Base-by-base conservation (phyloP, 495 filamentous ascomycete genomes). In the Aspergillus nanangensis region DNA sequence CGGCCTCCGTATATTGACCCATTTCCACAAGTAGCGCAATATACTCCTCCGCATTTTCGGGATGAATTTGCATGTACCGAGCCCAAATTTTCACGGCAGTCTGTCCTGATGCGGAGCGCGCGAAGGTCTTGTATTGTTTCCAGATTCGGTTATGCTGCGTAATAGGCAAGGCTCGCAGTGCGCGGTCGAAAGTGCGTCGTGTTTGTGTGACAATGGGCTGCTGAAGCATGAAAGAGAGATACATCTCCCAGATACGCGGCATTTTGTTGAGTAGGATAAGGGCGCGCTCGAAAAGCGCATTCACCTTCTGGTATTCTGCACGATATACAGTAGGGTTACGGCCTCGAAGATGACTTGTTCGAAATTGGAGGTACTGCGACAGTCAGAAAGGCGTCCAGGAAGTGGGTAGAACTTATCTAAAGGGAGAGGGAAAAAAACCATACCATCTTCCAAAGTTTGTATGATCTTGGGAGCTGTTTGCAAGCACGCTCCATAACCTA, bases 391-490 rank as follows among this genome's bases (percentile, higher is more conserved):
- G 25, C 31, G 42, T 24, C 22, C n/a, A 46, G 23, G 27, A 23
- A 13, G 18, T 39, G 27, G 13, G 17, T n/a, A 5, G 42, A 24
- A 5, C 35, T 44, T 14, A 45, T 19, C 32, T n/a, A 24, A 5
- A 13, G 11, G 18, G 42, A 29, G 32, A 22, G 41, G 38, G 15
- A 50, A 35, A 49, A 36, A 45, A 39, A 50, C 71, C 45, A 25
- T 71, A 92, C 87, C 83, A 92, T 87, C 71, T 96, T 99, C 94
- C 94, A 99, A 20, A 99, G 72, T 74, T 97, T 99, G 67, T 96
- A 97, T 19, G 90, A 96, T 50, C 94, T 81, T 29, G 94, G 94
- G 22, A 97, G 78, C 52, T 91, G 83, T 52, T 80, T 75, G 61
- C 90, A 95, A 25, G 94, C 92, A 50, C 94, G 79, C 70, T 99